Base-by-base conservation (phyloP, 768 basidiomycete genomes). In the Hericium coralloides region DNA sequence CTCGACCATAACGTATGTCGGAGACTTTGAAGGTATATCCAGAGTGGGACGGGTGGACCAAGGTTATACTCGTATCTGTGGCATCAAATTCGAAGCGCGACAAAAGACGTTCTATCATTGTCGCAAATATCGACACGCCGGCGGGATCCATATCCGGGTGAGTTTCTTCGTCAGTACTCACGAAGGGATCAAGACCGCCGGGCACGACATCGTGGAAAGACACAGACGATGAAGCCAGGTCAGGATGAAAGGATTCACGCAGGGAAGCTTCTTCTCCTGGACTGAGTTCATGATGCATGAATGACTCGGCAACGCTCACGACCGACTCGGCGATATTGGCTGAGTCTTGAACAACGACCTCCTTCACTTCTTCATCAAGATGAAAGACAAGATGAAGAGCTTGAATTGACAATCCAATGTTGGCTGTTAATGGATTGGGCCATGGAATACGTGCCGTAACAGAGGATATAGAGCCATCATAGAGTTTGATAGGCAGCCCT, bases 371-470 rank as follows among this genome's bases (percentile, higher is more conserved):
- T 18, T 62, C 65, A 49, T 36, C 67, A 54, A 83, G 72, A 64
- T 80, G 75, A 65, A 88, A 80, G n/a, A 78, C 79, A 59, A 92
- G 79, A 66, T 84, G 79, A 22, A 89, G 73, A 17, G 86, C 82
- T 58, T 82, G 77, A 51, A 90, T 63, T 49, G 85, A 85, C 59
- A 90, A 74, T 38, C 86, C 84, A 58, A 93, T 74, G 20, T 79
- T 81, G 2, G 87, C 84, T 2, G 84, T 83, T 53, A 92, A 74
- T 38, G 89, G 88, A 67, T 93, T 92, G 14, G 90, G 87, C 80
- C 88, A 89, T 51, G 92, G 90, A 53, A 97, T 81, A 52, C 83
- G 82, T 39, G 83, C 89, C 15, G 85, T 85, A 52, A 94, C 79
- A 52, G 82, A 81, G 31, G 83, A 81, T 59, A 95, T 77, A 48